A percentile compares a stretch with the other conserved stretches of the same genome.
Evolutionary conservation across 2,329 filamentous ascomycete genomes (phyloP).

Genomic region (Arthroderma sp.): DNA sequence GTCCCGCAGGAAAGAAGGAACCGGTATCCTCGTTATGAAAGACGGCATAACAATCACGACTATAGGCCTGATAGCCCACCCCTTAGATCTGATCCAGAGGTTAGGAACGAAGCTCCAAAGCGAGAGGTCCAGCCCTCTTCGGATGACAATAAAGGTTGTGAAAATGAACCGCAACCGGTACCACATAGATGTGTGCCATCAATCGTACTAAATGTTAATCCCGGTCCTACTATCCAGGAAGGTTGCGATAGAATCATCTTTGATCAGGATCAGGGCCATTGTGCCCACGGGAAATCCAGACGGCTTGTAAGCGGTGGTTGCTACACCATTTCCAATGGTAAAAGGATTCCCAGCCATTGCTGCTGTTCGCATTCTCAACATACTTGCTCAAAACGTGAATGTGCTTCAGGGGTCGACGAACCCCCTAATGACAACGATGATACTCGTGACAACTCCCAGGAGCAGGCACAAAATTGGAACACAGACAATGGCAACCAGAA

Average conservation of each 20-base stretch:
- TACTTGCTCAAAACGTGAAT: neutral
- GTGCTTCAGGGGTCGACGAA: too few relatives aligned
- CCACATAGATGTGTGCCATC: constrained; percentile 5
- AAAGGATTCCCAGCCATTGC: constrained; percentile 4
- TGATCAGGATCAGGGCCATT: too few relatives aligned
- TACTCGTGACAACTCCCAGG: too few relatives aligned
- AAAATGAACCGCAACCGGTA: too few relatives aligned
- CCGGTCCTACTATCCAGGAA: neutral
- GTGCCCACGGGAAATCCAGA: neutral
- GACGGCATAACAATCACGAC: neutral
- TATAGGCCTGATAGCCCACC: too few relatives aligned
- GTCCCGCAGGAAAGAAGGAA: neutral
- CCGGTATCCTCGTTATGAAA: neutral
- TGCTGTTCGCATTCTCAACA: neutral
- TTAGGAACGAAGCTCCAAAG: too few relatives aligned
- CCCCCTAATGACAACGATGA: too few relatives aligned
- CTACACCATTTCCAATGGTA: constrained; percentile 11
- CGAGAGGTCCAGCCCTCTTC: too few relatives aligned
- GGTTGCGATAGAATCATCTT: too few relatives aligned
- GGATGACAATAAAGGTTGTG: too few relatives aligned
- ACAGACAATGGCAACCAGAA: neutral
- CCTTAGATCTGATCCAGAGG: too few relatives aligned
- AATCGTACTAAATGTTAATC: constrained; percentile 11
- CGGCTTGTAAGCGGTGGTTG: constrained; percentile 6
- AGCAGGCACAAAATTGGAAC: neutral